Evolutionary conservation across 768 basidiomycete species (phyloP).

Genomic region (Mycena floridula): DNA sequence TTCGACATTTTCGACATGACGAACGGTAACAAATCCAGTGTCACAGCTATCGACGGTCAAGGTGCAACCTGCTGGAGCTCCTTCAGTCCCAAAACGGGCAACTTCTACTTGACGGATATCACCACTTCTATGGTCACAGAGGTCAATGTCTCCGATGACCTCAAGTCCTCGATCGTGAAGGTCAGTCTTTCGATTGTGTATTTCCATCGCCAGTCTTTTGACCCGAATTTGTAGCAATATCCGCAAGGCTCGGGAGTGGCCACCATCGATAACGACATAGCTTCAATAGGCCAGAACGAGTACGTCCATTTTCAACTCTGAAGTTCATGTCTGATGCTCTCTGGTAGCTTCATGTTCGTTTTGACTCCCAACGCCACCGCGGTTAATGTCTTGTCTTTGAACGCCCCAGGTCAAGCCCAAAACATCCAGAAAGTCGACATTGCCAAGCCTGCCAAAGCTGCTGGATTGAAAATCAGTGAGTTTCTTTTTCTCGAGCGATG

Average conservation of each 20-base stretch:
- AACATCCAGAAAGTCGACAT: constrained; percentile 26
- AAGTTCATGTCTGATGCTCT: background rate
- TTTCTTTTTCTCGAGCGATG: background rate
- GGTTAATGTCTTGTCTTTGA: constrained; percentile 32
- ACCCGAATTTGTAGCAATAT: constrained; percentile 27
- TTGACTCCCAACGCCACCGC: constrained; percentile 30
- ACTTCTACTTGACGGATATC: constrained; percentile 40
- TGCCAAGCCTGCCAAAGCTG: constrained; percentile 22
- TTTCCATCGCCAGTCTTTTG: background rate
- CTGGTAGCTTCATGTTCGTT: constrained; percentile 33
- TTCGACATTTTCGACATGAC: constrained; percentile 32
- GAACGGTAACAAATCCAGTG: constrained; percentile 22
- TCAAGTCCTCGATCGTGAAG: constrained; percentile 39
- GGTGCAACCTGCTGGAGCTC: constrained; percentile 37
- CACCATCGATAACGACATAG: constrained; percentile 36
- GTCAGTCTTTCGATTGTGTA: constrained; percentile 12
- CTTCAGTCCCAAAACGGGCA: constrained; percentile 34
- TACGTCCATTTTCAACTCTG: constrained; percentile 12
- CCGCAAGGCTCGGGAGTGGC: constrained; percentile 26
- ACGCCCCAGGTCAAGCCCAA: constrained; percentile 27
- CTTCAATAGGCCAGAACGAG: constrained; percentile 30
- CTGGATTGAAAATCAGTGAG: constrained; percentile 29
- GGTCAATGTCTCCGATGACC: constrained; percentile 38
- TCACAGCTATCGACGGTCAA: constrained; percentile 31
- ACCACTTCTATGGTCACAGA: constrained; percentile 35